Evolutionary conservation across 2,329 filamentous ascomycete species (phyloP), one percentile per base, ranked within the genome.

Genomic region (Hypoxylon sp.): DNA sequence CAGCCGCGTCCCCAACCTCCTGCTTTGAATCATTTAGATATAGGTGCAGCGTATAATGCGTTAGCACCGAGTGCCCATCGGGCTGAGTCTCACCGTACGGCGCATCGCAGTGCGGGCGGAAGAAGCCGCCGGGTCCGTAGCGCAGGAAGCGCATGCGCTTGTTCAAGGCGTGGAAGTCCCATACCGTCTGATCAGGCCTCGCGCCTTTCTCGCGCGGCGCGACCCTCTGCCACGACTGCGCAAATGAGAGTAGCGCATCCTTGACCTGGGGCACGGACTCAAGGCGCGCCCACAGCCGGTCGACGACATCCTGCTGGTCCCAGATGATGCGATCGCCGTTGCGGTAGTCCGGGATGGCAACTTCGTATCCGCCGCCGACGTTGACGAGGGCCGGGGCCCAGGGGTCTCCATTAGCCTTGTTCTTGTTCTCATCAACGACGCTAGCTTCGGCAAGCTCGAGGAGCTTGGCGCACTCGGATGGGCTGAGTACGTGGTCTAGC

Each of bases 281-380:
- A 77, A 91, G 86, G 8, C 93, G 85, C 44, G 81, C 82, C 85
- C 91, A 91, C 0, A 96, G 74, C 22, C 88, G 86, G 25, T 87
- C 84, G 0, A 88, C 90, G 1, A 95, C 72, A 1, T 87, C 86
- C 54, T 85, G 82, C 13, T 86, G 80, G 75, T 96, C 92, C 87
- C 90, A 92, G 72, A 96, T 91, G 70, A 95, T 92, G 2, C 93
- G 86, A n/a, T 91, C 91, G 74, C 91, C 91, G 68, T 92, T 90
- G 14, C 93, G 85, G 54, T 88, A 88, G 7, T 88, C 85, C 1
- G 85, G 82, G 3, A 84, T 80, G 46, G 89, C 78, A 2, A 83
- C 79, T 79, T 95, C 90, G 63, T 77, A 81, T 2, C 91, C 91
- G 3, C 79, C 78, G 4, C 91, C 91, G 25, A 88, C 78, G 76